Base-by-base conservation (phyloP, 148 eudicot genomes). In the Rhododendron griersonianum region DNA sequence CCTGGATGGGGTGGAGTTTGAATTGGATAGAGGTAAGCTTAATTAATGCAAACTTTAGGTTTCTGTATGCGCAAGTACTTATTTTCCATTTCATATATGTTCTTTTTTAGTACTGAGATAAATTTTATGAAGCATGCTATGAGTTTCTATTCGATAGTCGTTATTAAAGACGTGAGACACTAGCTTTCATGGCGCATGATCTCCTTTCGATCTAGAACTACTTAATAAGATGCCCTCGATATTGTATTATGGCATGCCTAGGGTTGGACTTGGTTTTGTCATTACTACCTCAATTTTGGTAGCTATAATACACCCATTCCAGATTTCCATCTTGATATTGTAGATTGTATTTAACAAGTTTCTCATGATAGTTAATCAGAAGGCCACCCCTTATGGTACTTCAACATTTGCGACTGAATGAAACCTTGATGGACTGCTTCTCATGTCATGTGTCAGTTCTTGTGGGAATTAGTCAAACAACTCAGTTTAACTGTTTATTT, bases 1-100 rank as follows among this genome's bases (percentile, higher is more conserved):
- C 89, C 85, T 97, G 88, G 99, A 97, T 88, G 86, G 96, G 0
- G 95, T 97, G 86, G 99, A 97, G 90, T 83, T 93, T 75, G 98
- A 97, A 88, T 21, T 97, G 87, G 99, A 97, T 86, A 90, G 86
- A 93, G 99, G 99, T 97, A 91, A 78, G 61, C 25, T 78, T 67
- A 15, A 37, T 82, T 67, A 15, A 35, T 82, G 25, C 30, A 35
- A 53, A 78, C 37, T 77, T 79, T 57, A 39, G n/a, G n/a, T 35
- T 33, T 75, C 28, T 6, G 23, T 37, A 16, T 37, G 80, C 3
- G 3, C 25, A 47, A 45, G n/a, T 7, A 23, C 23, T 48, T 61
- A 28, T 61, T 18, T 57, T 30, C 39, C 61, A 45, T 28, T 80
- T 55, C 59, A 15, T 8, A 65, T 5, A 5, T 73, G 7, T 78